Evolutionary conservation across 2,329 filamentous ascomycete genomes (phyloP).

Genomic region (Aureobasidium sp.): DNA sequence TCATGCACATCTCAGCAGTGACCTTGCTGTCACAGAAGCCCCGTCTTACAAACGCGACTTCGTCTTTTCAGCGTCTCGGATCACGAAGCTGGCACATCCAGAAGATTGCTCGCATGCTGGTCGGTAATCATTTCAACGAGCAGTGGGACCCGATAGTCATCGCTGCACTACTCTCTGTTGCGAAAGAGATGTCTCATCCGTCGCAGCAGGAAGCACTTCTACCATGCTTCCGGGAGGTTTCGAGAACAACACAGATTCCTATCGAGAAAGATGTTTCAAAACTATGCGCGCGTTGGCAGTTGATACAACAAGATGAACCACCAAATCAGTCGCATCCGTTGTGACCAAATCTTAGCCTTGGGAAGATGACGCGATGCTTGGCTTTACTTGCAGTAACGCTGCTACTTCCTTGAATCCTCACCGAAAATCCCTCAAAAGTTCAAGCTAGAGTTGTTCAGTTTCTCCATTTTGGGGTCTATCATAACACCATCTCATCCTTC

Average conservation of each 20-base stretch:
- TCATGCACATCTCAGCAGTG: constrained; percentile 14
- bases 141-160: constrained; percentile 12
- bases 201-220: constrained; percentile 14
- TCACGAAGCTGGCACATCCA: constrained; percentile 12
- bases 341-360: not conserved
- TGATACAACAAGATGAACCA: not conserved
- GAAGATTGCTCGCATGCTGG: constrained; percentile 1
- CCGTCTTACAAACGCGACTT: constrained; percentile 8
- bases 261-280: not conserved
- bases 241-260: not conserved
- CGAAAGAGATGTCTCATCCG: constrained; percentile 4
- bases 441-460: not conserved
- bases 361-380: too few relatives aligned
- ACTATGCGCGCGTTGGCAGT: constrained; percentile 5
- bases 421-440: not conserved
- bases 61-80: not conserved
- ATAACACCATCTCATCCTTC: not conserved
- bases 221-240: constrained; percentile 6
- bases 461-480: not conserved
- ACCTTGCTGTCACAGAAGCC: constrained; percentile 1
- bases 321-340: not conserved
- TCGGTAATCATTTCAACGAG: constrained; percentile 13
- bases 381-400: too few relatives aligned
- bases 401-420: not conserved
- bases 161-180: not conserved